phyloP scores from a whole-genome alignment of 1,139 yeast species.

The Taiozyma onychis region DNA sequence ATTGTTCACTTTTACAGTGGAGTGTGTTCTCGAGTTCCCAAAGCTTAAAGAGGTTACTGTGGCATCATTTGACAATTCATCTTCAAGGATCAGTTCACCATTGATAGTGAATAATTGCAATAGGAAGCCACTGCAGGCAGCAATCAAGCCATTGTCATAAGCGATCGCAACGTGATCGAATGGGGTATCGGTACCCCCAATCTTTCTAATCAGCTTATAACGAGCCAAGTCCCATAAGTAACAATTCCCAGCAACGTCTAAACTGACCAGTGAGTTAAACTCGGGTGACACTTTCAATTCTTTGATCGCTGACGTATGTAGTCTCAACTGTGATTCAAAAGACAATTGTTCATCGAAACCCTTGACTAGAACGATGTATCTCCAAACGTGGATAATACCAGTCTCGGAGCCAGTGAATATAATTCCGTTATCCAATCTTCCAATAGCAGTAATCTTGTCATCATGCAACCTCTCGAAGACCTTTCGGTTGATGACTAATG shows the following conservation, averaged over 20 bases:
- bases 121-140: constrained; percentile 25
- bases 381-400: constrained; percentile 56
- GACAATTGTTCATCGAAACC: constrained; percentile 31
- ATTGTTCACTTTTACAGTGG: constrained; percentile 20
- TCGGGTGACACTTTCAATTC: constrained; percentile 42
- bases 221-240: constrained; percentile 57
- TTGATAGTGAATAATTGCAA: constrained; percentile 46
- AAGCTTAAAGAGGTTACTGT: constrained; percentile 23
- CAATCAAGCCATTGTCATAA: constrained; percentile 50
- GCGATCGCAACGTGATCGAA: constrained; percentile 41
- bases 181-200: constrained; percentile 23
- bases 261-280: constrained; percentile 45
- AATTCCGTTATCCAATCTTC: constrained; percentile 21
- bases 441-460: constrained; percentile 23
- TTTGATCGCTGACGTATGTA: constrained; percentile 42
- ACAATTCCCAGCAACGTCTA: constrained; percentile 45
- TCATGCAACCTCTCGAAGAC: constrained; percentile 23
- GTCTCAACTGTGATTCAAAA: constrained; percentile 43
- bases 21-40: constrained; percentile 21
- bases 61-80: constrained; percentile 6
- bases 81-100: constrained; percentile 37
- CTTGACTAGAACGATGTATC: constrained; percentile 21
- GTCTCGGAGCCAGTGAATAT: constrained; percentile 50
- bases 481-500: constrained; percentile 23
- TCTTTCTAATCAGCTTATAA: constrained; percentile 40